Percentiles rank a stretch among this genome's conserved stretches.
phyloP scores from a whole-genome alignment of 2,329 filamentous ascomycete species.

The Bipolaris bicolor region DNA sequence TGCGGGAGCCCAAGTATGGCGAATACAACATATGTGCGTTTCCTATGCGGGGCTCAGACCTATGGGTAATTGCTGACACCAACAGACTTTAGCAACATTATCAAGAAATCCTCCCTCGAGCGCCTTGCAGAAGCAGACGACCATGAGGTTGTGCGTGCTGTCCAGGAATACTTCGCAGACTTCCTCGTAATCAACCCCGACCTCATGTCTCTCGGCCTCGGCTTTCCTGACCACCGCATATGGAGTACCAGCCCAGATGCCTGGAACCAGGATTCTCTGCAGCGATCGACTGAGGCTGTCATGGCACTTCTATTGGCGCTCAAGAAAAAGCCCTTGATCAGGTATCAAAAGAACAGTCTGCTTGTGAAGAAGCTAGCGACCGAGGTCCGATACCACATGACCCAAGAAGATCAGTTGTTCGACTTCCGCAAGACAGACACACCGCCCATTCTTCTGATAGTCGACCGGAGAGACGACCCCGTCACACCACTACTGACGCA shows the following conservation, averaged over 20 bases:
- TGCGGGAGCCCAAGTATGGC: constrained; percentile 94
- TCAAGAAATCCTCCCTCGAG: constrained; percentile 94
- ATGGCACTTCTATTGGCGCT: constrained; percentile 83
- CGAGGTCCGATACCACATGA: constrained; percentile 90
- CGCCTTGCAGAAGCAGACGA: constrained; percentile 94
- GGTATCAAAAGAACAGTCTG: constrained; percentile 89
- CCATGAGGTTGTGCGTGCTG: constrained; percentile 90
- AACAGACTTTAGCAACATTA: constrained; percentile 89
- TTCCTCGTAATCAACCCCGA: constrained; percentile 96
- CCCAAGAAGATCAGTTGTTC: constrained; percentile 94
- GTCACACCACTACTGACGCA: constrained; percentile 93
- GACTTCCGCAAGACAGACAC: constrained; percentile 96
- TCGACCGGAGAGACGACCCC: constrained; percentile 92
- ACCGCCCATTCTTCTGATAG: constrained; percentile 84
- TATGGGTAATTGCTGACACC: constrained; percentile 27
- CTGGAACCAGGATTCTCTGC: constrained; percentile 89
- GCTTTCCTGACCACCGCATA: constrained; percentile 73
- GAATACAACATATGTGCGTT: constrained; percentile 84
- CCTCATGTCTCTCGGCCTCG: constrained; percentile 79
- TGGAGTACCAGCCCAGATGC: constrained; percentile 83
- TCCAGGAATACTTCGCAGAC: constrained; percentile 97
- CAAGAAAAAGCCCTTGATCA: constrained; percentile 95
- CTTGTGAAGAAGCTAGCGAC: constrained; percentile 91
- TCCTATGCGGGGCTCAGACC: neutral
- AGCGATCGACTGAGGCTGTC: constrained; percentile 84